Evolutionary conservation across 352 stramenopile species (phyloP).

Genomic region (Phytophthora rubi): DNA sequence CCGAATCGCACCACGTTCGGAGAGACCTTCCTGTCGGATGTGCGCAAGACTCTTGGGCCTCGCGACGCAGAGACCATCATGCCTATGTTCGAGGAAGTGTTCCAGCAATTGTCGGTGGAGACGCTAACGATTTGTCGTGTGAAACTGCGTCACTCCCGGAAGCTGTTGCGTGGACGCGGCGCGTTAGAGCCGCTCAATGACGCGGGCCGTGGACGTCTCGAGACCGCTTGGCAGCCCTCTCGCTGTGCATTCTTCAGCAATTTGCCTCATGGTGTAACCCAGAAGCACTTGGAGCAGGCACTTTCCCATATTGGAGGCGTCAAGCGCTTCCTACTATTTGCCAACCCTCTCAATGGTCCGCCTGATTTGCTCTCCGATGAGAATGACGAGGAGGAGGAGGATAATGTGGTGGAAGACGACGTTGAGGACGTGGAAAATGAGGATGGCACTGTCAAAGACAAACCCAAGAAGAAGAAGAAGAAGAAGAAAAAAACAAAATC

Average conservation of each 20-base stretch:
- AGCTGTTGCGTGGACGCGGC: slow-evolving; percentile 63
- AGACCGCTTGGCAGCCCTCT: slow-evolving; percentile 52
- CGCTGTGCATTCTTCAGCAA: slow-evolving; percentile 85
- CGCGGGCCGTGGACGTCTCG: slow-evolving; percentile 43
- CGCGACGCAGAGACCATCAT: slow-evolving; percentile 71
- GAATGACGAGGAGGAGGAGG: slow-evolving; percentile 32
- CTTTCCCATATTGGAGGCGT: slow-evolving; percentile 72
- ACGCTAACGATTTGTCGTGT: slow-evolving; percentile 88
- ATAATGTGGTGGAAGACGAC: slow-evolving; percentile 25
- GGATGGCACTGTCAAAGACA: slow-evolving; percentile 18
- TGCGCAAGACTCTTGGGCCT: slow-evolving; percentile 66
- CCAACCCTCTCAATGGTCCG: slow-evolving; percentile 59
- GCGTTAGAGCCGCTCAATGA: slow-evolving; percentile 55
- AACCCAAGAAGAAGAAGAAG: slow-evolving; percentile 31
- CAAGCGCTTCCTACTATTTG: slow-evolving; percentile 78
- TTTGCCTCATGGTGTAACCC: slow-evolving; percentile 66
- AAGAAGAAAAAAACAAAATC: slow-evolving; percentile 42
- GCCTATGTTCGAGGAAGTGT: slow-evolving; percentile 81
- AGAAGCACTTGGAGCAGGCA: slow-evolving; percentile 69
- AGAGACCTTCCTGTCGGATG: slow-evolving; percentile 81
- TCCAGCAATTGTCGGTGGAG: slow-evolving; percentile 81
- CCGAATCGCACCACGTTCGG: slow-evolving; percentile 80
- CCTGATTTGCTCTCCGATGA: slow-evolving; percentile 50
- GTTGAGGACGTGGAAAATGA: slow-evolving; percentile 38
- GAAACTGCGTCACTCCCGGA: slow-evolving; percentile 74